These are phyloP conservation scores for Ophiosphaerella narmari DNA, from an alignment of 2,329 filamentous ascomycete species.

Conservation along the genomic window DNA sequence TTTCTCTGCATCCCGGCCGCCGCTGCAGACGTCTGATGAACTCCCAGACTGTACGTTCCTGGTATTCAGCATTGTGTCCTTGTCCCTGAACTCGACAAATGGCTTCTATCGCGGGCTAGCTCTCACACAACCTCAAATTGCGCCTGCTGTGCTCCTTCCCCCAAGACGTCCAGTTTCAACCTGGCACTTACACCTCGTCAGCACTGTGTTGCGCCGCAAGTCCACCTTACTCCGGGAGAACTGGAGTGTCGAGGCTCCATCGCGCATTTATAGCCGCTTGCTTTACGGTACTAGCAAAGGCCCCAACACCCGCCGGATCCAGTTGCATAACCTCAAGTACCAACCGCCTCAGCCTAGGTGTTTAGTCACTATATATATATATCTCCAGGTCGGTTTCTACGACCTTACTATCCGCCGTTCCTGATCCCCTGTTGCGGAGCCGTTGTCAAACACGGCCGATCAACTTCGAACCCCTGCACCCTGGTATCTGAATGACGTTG, in stretches of 20 bases:
- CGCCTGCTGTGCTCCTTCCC: slow-evolving; percentile 41
- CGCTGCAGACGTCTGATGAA: slow-evolving; percentile 35
- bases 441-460: slow-evolving; percentile 39
- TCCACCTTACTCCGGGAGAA: slow-evolving; percentile 28
- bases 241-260: slow-evolving; percentile 28
- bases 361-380: slow-evolving; percentile 15
- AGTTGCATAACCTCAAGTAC: slow-evolving; percentile 31
- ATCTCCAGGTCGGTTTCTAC: slow-evolving; percentile 19
- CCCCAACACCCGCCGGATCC: slow-evolving; percentile 35
- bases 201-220: slow-evolving; percentile 32
- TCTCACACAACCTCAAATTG: slow-evolving; percentile 36
- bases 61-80: slow-evolving; percentile 34
- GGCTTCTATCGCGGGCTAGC: slow-evolving; percentile 34
- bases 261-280: slow-evolving; percentile 39
- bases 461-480: slow-evolving; percentile 40
- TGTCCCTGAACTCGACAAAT: slow-evolving; percentile 30
- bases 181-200: slow-evolving; percentile 36
- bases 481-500: slow-evolving; percentile 45
- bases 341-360: slow-evolving; percentile 25
- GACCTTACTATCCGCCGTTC: slow-evolving; percentile 27
- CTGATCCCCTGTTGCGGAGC: slow-evolving; percentile 33
- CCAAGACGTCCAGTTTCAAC: slow-evolving; percentile 41
- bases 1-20: slow-evolving; percentile 32
- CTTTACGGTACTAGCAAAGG: slow-evolving; percentile 41
- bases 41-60: slow-evolving; percentile 35